Percentiles rank a stretch among this genome's conserved stretches.
phyloP scores from a whole-genome alignment of 768 basidiomycete species.

The Phylloporus sp. region DNA sequence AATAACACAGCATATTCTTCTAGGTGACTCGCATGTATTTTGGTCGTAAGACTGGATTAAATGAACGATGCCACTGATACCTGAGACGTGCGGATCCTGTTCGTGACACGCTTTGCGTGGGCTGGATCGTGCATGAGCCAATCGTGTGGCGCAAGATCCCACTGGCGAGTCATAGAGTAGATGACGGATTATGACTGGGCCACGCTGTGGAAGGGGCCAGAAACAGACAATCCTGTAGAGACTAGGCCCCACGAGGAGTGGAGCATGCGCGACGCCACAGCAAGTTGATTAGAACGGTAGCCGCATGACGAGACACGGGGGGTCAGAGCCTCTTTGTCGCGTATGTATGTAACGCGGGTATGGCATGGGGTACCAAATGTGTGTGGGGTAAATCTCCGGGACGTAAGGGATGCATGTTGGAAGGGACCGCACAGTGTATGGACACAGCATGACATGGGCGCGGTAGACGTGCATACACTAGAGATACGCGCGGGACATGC shows the following conservation, averaged over 20 bases:
- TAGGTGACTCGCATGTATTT: not conserved
- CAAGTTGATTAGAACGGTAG: conserved; percentile 1
- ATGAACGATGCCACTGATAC: conserved; percentile 9
- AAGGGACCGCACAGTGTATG: not conserved
- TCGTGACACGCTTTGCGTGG: not conserved
- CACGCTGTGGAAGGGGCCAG: conserved; percentile 4
- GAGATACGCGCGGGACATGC: conserved; percentile 7
- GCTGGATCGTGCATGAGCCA: not conserved
- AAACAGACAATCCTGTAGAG: conserved; percentile 4
- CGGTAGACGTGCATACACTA: not conserved
- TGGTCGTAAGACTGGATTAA: conserved; percentile 11
- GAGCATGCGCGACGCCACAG: conserved; percentile 1
- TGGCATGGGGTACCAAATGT: not conserved
- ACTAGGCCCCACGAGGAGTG: conserved; percentile 18
- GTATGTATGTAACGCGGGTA: not conserved
- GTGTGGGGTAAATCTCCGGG: conserved; percentile 20
- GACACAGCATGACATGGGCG: conserved; percentile 1
- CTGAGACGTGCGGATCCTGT: conserved; percentile 5
- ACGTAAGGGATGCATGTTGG: not conserved
- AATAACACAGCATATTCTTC: conserved; percentile 5
- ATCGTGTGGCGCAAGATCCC: conserved; percentile 23
- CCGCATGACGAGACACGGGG: not conserved
- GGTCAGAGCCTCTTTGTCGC: not conserved
- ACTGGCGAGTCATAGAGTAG: conserved; percentile 18
- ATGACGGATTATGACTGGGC: conserved; percentile 8